These are phyloP conservation scores for Huntiella savannae DNA, from an alignment of 2,329 filamentous ascomycete species.

Conservation along the genomic window DNA sequence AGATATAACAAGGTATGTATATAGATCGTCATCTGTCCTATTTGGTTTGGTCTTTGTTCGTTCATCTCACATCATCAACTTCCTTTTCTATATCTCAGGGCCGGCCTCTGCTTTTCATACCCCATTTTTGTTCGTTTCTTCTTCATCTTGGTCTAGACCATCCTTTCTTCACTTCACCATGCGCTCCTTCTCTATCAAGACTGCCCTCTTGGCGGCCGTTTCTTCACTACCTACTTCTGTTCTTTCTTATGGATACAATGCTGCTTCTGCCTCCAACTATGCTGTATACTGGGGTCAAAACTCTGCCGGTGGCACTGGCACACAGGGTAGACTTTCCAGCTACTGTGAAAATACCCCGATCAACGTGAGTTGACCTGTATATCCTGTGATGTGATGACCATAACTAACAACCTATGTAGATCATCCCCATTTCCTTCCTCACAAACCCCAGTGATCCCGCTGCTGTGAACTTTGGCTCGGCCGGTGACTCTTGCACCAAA, in stretches of 20 bases:
- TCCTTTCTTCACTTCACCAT: too few relatives aligned
- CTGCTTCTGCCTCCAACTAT: slow-evolving; percentile 29
- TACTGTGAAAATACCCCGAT: slow-evolving; percentile 37
- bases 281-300: slow-evolving; percentile 46
- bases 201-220: background rate
- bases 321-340: slow-evolving; percentile 34
- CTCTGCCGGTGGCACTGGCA: slow-evolving; percentile 20
- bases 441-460: slow-evolving; percentile 34
- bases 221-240: slow-evolving; percentile 15
- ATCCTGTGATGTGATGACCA: background rate
- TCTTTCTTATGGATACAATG: slow-evolving; percentile 24
- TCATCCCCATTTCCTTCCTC: slow-evolving; percentile 44
- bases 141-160: too few relatives aligned
- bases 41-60: too few relatives aligned
- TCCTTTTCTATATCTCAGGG: too few relatives aligned
- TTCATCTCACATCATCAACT: too few relatives aligned
- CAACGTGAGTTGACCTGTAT: slow-evolving; percentile 20
- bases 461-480: slow-evolving; percentile 44
- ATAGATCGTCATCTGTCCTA: too few relatives aligned
- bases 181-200: too few relatives aligned
- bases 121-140: too few relatives aligned
- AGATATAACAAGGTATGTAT: too few relatives aligned
- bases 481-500: slow-evolving; percentile 38
- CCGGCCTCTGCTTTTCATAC: too few relatives aligned
- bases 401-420: slow-evolving; percentile 10